Base-by-base conservation (phyloP, 331 rosid genomes). In the Cydonia oblonga region DNA sequence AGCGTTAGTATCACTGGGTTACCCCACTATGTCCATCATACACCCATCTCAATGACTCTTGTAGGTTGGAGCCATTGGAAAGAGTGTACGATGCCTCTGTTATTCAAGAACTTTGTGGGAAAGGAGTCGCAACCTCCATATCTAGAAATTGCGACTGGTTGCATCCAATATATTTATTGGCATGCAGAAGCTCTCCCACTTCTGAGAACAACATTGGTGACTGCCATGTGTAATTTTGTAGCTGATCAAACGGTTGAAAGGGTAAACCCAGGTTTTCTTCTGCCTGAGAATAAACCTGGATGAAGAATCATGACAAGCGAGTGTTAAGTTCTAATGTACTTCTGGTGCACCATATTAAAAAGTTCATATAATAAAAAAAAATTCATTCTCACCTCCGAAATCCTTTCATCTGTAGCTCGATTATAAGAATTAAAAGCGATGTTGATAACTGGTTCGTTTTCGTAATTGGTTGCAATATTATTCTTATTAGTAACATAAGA, bases 331-430 rank as follows among this genome's bases (percentile, higher is more conserved):
- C 16, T 6, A 12, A 25, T 63, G 29, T 7, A 54, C n/a, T 32
- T 62, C n/a, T n/a, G 3, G 38, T 53, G 57, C 15, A 12, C 44
- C 71, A 14, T n/a, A 49, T 49, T 26, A 3, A n/a, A n/a, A n/a
- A 30, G 16, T 38, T 25, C 7, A 57, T 33, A 35, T 56, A 23
- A 56, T 51, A 3, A 38, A 49, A 3, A 38, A 49, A 49, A 49
- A 18, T 56, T 65, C 28, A 15, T 72, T 32, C 57, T 65, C 23
- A 78, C 82, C 82, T 67, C 51, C 15, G 38, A n/a, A 20, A 3
- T 66, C 13, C 9, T 13, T 61, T 29, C 25, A 63, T 1, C 0
- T 49, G 35, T 26, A 54, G 49, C 10, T 7, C 12, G 26, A 67
- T 19, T 44, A 9, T 40, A 26, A n/a, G 32, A 63, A 9, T n/a